Evolutionary conservation across 306 rosid genomes (phyloP), one percentile per base, ranked within the genome.

Genomic region (Cucumis cinereus): DNA sequence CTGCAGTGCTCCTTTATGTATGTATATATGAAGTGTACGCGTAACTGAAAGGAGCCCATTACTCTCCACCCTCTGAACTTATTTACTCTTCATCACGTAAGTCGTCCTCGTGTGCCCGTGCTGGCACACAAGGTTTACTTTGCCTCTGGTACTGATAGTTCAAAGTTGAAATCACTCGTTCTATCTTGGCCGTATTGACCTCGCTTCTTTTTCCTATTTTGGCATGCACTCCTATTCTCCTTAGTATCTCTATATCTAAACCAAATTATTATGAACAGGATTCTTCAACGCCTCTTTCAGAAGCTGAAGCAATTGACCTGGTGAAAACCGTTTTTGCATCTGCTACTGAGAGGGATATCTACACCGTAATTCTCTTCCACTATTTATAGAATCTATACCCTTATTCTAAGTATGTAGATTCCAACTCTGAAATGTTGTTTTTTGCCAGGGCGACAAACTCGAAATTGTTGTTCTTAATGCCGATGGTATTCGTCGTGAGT

Each of bases 271-370:
- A 35, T 77, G 30, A 67, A 56, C 83, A 93, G 98, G 98, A 93
- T 86, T 91, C 98, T 58, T 96, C 90, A 53, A 93, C 98, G 53
- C 98, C 98, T 13, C 86, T 93, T 50, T 87, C 97, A 41, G 98
- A 91, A 86, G 82, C 84, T 40, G 98, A 93, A 81, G 98, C 98
- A 28, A 74, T 93, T 55, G 92, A 88, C 76, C 74, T 93, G 85
- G 93, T 93, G 62, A 93, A 93, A 87, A 93, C 93, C 64, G 96
- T 88, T 71, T 93, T 93, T 81, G 93, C 95, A 70, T 91, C 97
- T 43, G 98, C 98, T 69, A 87, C 97, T 2, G 98, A 93, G 89
- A 88, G 98, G 79, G 98, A 93, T 77, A 93, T 93, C 62, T 91
- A 89, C 89, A 93, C 98, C n/a, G 98, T 91, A 86, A 81, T 82